Evolutionary conservation across 2,329 filamentous ascomycete species (phyloP).

Genomic region (Hirsutella minnesotensis): DNA sequence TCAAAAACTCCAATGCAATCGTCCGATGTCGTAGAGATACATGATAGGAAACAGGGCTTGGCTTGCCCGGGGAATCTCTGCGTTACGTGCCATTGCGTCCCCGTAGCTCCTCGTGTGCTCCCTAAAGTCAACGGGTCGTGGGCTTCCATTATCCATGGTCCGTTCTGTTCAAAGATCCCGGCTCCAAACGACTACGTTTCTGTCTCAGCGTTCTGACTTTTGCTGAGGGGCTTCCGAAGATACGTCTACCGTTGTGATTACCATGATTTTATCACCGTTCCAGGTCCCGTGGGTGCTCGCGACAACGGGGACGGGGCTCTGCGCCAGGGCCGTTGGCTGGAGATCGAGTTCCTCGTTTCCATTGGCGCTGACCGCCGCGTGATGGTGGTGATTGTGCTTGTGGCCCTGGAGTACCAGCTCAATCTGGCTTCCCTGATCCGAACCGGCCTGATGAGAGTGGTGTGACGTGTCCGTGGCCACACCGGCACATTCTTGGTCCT

Average conservation of each 20-base stretch:
- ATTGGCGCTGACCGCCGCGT: slow-evolving; percentile 7
- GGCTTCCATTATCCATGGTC: too few relatives aligned
- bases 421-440: slow-evolving; percentile 16
- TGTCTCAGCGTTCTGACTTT: neutral
- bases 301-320: neutral
- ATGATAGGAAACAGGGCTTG: too few relatives aligned
- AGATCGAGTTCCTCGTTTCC: neutral
- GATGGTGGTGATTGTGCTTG: slow-evolving; percentile 4
- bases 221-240: slow-evolving; percentile 6
- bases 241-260: slow-evolving; percentile 16
- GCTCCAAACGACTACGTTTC: too few relatives aligned
- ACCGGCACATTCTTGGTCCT: slow-evolving; percentile 11
- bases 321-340: slow-evolving; percentile 5
- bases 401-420: slow-evolving; percentile 13
- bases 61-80: too few relatives aligned
- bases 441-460: neutral
- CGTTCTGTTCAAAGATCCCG: too few relatives aligned
- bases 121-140: too few relatives aligned
- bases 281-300: slow-evolving; percentile 1
- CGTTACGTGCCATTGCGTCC: too few relatives aligned
- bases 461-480: neutral
- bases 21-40: too few relatives aligned
- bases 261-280: slow-evolving; percentile 12
- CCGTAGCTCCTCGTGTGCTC: neutral
- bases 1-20: too few relatives aligned